Evolutionary conservation across 345 rosid genomes (phyloP), one percentile per base, ranked within the genome.

Genomic region (Kandelia obovata): DNA sequence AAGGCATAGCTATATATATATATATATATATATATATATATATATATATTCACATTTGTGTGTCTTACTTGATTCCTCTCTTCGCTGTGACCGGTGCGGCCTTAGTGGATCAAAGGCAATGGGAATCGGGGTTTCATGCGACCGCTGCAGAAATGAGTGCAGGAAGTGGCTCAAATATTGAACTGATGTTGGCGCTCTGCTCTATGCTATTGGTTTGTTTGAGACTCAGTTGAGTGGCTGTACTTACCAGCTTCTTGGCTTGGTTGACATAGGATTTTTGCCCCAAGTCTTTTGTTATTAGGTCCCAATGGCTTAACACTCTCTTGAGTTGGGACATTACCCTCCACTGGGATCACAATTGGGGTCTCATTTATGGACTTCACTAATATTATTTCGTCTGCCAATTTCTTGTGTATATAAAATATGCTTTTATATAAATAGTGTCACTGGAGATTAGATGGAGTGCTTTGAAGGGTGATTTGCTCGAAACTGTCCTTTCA

Each of bases 221-320:
- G 92, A 89, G 72, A 96, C 96, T 32, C 93, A 91, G 64, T 32
- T 89, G 77, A 91, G 97, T 26, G 86, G 96, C 56, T 71, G 89
- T 61, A 87, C 87, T 13, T 91, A 82, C 71, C 97, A 89, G 77
- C 77, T 94, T 5, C 79, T 84, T 9, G 97, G 97, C 0, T 87
- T 94, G 98, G 91, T 92, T 4, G 79, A 86, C 66, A 35, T 88
- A 59, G 96, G 92, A 3, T 53, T 84, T 35, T n/a, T 94, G 55
- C 97, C 96, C 96, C 1, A 53, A 66, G 31, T 76, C 80, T 63
- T 85, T 91, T 7, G 87, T 80, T 0, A 8, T 32, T 7, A 39
- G 96, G 53, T 89, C 91, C 2, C 82, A 80, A 71, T 75, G 86
- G 87, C 89, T 89, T 75, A 74, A 79, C 71, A 89, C 92, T 39